A percentile compares a stretch with the other conserved stretches of the same genome.
phyloP scores from a whole-genome alignment of 768 basidiomycete species.

The Ramaria rubella region DNA sequence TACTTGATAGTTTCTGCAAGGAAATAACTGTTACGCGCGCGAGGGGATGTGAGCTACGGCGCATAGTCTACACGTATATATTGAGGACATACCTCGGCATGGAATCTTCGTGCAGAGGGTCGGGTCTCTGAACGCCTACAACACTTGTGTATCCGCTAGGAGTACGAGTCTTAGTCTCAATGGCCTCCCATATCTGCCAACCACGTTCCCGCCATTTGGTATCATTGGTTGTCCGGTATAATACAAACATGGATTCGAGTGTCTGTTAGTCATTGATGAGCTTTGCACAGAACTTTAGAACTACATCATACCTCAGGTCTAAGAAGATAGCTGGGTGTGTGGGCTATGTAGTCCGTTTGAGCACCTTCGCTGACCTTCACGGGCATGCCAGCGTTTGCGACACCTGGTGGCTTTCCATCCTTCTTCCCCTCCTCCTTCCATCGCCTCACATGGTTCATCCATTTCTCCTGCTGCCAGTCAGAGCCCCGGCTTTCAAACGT shows the following conservation, averaged over 20 bases:
- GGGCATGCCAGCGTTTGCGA: conserved; percentile 7
- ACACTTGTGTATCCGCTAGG: conserved; percentile 57
- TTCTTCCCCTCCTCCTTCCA: conserved; percentile 36
- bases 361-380: not conserved
- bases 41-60: no score
- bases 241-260: conserved; percentile 62
- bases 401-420: conserved; percentile 14
- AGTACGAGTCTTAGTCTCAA: conserved; percentile 55
- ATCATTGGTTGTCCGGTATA: conserved; percentile 68
- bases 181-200: conserved; percentile 63
- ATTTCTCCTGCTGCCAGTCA: conserved; percentile 32
- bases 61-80: conserved; percentile 5
- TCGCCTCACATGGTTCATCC: conserved; percentile 26
- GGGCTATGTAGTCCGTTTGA: conserved; percentile 48
- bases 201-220: conserved; percentile 62
- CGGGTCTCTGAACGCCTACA: conserved; percentile 36
- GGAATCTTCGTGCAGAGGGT: conserved; percentile 37
- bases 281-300: not conserved
- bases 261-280: conserved; percentile 41
- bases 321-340: conserved; percentile 45
- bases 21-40: conserved; percentile 35
- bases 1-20: conserved; percentile 65
- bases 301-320: conserved; percentile 63
- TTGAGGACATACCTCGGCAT: conserved; percentile 71
- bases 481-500: conserved; percentile 23